Base-by-base conservation (phyloP, 192 early-diverging fungal genomes). In the Umbelopsis sp. region DNA sequence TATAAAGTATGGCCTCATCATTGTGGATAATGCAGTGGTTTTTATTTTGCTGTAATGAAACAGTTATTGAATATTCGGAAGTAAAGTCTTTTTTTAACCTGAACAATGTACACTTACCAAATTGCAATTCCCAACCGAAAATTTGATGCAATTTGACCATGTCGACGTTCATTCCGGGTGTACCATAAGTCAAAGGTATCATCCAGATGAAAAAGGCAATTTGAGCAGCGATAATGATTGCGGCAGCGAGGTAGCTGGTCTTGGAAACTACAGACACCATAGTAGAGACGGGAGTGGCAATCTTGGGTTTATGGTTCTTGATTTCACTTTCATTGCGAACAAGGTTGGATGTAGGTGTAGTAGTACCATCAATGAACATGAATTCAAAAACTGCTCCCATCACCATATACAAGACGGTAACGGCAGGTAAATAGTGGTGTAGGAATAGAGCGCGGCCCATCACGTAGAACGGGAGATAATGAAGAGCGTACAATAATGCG, bases 401-500 rank as follows among this genome's bases (percentile, higher is more conserved):
- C 4, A 91, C 66, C 79, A 98, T 81, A 70, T 90, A 90, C 34
- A 89, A 90, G 82, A 95, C 92, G 69, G 96, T 91, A 43, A 91
- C 88, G 5, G 92, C 88, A 1, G 95, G 96, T 59, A 98, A 81
- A 78, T 98, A 98, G 82, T 98, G 97, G 83, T 98, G 97, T 70
- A 98, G 76, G 80, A 97, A 98, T 7, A 96, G 85, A 62, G 91
- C 89, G 44, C 97, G 90, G 24, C 94, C 95, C 93, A 95, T 94
- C 49, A 95, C 69, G 77, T 93, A 96, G 85, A 97, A 97, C 38
- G 97, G 96, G 11, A 93, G 36, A 78, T 93, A 98, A 75, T 98
- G 96, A 69, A 97, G 78, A 21, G 82, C 73, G 92, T 94, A 98
- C 29, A 86, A 91, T 50, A 94, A 72, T 70, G 92, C 90, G 73